A percentile compares a stretch with the other conserved stretches of the same genome.
Evolutionary conservation across 1,284 basidiomycete species (phyloP).

Genomic region (Phylloporus gajari): DNA sequence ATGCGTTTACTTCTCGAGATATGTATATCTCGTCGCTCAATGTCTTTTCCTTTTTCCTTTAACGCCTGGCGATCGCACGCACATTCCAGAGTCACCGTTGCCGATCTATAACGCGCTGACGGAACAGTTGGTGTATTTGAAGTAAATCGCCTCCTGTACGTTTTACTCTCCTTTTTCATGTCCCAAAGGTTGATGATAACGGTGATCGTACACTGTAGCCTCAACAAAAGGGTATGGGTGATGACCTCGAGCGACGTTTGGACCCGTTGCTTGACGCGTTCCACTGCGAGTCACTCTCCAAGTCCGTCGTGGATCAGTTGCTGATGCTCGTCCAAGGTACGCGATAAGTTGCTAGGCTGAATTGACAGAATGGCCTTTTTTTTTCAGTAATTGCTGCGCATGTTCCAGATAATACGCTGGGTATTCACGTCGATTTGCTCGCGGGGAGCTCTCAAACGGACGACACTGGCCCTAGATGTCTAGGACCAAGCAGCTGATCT

Average conservation of each 20-base stretch:
- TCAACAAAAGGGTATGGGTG: conserved; percentile 85
- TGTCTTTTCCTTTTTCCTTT: conserved; percentile 6
- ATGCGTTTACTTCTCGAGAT: background rate
- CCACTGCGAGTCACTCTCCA: conserved; percentile 90
- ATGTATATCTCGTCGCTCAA: background rate
- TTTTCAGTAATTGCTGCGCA: conserved; percentile 75
- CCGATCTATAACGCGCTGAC: conserved; percentile 78
- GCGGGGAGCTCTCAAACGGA: conserved; percentile 80
- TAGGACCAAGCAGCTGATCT: conserved; percentile 84
- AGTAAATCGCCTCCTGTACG: conserved; percentile 75
- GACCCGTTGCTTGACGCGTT: conserved; percentile 90
- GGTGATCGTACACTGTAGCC: conserved; percentile 58
- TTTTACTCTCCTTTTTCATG: conserved; percentile 32
- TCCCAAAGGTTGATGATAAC: background rate
- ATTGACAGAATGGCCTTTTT: conserved; percentile 55
- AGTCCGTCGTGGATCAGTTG: conserved; percentile 74
- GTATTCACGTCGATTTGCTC: conserved; percentile 83
- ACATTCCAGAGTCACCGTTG: conserved; percentile 81
- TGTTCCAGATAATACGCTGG: conserved; percentile 76
- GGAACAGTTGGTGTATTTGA: conserved; percentile 71
- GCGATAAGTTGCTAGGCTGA: background rate
- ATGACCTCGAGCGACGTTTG: conserved; percentile 89
- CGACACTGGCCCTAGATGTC: conserved; percentile 90
- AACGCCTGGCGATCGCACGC: conserved; percentile 91
- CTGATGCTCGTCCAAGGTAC: conserved; percentile 74